phyloP scores from a whole-genome alignment of 1,139 yeast species.

The Lodderomyces pseudojiufengensis region DNA sequence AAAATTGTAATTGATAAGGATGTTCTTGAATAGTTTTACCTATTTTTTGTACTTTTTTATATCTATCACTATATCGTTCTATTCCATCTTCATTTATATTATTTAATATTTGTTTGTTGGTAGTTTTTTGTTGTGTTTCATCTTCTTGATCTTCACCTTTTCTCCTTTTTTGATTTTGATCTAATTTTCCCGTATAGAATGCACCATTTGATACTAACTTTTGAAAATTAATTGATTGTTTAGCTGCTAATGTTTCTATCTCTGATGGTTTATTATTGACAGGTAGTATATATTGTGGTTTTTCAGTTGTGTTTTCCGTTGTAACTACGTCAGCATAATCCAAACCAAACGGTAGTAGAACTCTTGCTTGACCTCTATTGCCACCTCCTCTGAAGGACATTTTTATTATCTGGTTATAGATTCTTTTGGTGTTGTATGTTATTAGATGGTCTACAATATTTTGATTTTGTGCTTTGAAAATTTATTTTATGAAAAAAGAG shows the following conservation, averaged over 20 bases:
- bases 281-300: conserved; percentile 52
- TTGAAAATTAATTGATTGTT: conserved; percentile 58
- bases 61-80: conserved; percentile 70
- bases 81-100: conserved; percentile 49
- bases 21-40: conserved; percentile 80
- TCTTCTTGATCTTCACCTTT: not conserved
- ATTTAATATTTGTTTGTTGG: conserved; percentile 14
- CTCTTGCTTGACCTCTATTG: conserved; percentile 17
- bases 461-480: too few relatives aligned
- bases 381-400: conserved; percentile 27
- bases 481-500: too few relatives aligned
- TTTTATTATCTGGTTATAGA: too few relatives aligned
- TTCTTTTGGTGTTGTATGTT: too few relatives aligned
- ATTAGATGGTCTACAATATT: too few relatives aligned
- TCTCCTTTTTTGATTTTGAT: not conserved
- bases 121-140: conserved; percentile 15
- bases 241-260: conserved; percentile 57
- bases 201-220: conserved; percentile 69
- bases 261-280: conserved; percentile 60
- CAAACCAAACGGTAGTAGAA: conserved; percentile 61
- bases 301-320: conserved; percentile 29
- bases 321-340: conserved; percentile 57
- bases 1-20: conserved; percentile 67
- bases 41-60: conserved; percentile 67
- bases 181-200: conserved; percentile 61